Conservation (phyloP, 2,329 filamentous ascomycete genomes). For the Trichoderma breve region DNA sequence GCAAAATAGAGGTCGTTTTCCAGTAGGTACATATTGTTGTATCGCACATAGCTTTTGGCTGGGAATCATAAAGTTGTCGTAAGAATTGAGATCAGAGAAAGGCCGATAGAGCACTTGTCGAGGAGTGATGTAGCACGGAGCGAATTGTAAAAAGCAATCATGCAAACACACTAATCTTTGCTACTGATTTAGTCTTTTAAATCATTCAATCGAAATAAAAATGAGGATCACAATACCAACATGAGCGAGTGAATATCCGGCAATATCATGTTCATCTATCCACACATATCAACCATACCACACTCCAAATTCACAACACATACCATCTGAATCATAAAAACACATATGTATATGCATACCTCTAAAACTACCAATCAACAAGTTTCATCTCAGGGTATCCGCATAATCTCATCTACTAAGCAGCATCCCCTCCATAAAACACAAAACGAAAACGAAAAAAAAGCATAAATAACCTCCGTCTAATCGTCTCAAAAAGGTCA, state of each 20-base stretch:
- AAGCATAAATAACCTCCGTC: not conserved
- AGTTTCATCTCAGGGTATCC: slow-evolving; percentile 3
- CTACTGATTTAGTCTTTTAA: too few species aligned
- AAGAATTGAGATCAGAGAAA: not conserved
- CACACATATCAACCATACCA: not conserved
- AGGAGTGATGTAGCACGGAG: not conserved
- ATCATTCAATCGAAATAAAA: too few species aligned
- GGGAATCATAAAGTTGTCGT: not conserved
- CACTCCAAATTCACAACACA: too few species aligned
- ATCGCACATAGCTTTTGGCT: not conserved
- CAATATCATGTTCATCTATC: not conserved
- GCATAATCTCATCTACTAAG: slow-evolving; percentile 1
- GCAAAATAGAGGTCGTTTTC: too few species aligned
- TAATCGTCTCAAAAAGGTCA: not conserved
- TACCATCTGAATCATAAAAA: not conserved
- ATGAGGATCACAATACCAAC: not conserved
- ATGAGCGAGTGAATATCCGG: not conserved
- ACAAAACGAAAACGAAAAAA: not conserved
- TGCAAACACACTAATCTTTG: too few species aligned
- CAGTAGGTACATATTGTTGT: too few species aligned
- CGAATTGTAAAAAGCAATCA: not conserved
- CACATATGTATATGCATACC: not conserved
- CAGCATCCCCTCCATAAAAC: not conserved
- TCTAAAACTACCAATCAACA: slow-evolving; percentile 10
- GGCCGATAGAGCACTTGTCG: too few species aligned